phyloP scores from a whole-genome alignment of 1,284 basidiomycete genomes.

The Volvariella surrecta region DNA sequence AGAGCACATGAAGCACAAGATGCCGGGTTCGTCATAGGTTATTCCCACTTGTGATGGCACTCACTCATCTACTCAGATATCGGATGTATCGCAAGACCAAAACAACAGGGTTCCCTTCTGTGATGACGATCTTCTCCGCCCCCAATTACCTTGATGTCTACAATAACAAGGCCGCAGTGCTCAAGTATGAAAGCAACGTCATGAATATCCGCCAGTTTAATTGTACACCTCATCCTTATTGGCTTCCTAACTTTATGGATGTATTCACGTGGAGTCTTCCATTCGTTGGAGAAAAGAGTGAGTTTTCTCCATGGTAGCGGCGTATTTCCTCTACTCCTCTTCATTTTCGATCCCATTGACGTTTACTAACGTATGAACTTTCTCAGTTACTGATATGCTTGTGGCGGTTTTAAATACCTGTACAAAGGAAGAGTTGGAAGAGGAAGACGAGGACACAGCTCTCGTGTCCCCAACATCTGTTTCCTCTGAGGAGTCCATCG shows the following conservation, averaged over 20 bases:
- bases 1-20: slow-evolving; percentile 98
- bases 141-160: slow-evolving; percentile 98
- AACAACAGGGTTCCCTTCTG: slow-evolving; percentile 85
- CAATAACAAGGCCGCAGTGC: slow-evolving; percentile 91
- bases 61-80: slow-evolving; percentile 41
- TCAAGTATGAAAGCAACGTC: slow-evolving; percentile 97
- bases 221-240: slow-evolving; percentile 85
- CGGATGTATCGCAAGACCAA: slow-evolving; percentile 93
- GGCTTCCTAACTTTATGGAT: slow-evolving; percentile 98
- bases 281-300: slow-evolving; percentile 97
- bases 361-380: background rate
- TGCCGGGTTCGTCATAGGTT: slow-evolving; percentile 57
- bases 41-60: background rate
- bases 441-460: slow-evolving; percentile 65
- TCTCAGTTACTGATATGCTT: slow-evolving; percentile 87
- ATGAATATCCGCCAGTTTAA: slow-evolving; percentile 98
- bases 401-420: slow-evolving; percentile 92
- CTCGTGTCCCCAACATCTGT: slow-evolving; percentile 27
- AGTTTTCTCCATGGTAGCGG: slow-evolving; percentile 22
- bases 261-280: slow-evolving; percentile 99
- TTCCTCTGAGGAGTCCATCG: slow-evolving; percentile 46
- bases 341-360: slow-evolving; percentile 5
- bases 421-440: slow-evolving; percentile 87
- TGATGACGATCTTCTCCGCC: slow-evolving; percentile 93
- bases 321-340: background rate